Percentiles rank a stretch among this genome's conserved stretches.
Conservation (phyloP, 1,284 basidiomycete species). For the Papiliotrema flavescens region DNA sequence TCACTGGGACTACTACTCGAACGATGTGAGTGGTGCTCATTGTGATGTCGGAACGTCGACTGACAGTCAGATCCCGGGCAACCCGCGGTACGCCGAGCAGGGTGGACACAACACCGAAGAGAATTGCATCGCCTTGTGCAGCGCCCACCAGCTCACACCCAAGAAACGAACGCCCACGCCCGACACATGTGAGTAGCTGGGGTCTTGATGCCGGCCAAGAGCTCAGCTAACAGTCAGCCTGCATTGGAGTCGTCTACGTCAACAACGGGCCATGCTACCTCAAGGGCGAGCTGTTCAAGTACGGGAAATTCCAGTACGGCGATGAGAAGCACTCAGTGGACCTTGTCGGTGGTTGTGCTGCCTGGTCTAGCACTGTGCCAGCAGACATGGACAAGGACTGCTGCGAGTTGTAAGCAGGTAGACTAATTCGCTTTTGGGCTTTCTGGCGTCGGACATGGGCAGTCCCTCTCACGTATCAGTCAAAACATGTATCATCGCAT, state of each 20-base stretch:
- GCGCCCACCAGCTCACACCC: background rate
- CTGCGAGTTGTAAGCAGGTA: background rate
- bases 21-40: background rate
- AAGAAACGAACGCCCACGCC: background rate
- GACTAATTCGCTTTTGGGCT: background rate
- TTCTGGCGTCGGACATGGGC: too few species aligned
- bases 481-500: too few species aligned
- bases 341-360: background rate
- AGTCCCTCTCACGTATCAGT: too few species aligned
- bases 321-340: background rate
- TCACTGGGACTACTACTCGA: background rate
- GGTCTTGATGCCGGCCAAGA: background rate
- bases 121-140: background rate
- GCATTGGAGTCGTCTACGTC: background rate
- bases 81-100: background rate
- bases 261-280: background rate
- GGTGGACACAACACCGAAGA: background rate
- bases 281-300: background rate
- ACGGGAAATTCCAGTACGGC: background rate
- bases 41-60: background rate
- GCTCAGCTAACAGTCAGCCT: background rate
- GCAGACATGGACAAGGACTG: background rate
- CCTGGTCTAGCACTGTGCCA: background rate
- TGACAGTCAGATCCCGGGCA: background rate
- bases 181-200: background rate